Conservation (phyloP, 116 monocot genomes). For the Posidonia oceanica region DNA sequence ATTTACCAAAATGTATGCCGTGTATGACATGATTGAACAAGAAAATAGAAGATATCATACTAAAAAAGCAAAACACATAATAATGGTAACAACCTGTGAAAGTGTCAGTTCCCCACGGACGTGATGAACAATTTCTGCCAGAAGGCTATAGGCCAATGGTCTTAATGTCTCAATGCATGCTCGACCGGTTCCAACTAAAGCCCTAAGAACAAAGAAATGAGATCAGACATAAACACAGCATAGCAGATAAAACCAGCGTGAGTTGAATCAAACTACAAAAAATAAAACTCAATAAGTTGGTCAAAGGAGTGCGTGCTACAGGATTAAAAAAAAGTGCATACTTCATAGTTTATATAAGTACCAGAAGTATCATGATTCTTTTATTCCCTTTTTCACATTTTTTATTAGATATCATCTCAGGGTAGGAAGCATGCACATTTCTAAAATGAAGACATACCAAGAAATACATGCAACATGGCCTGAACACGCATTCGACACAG, state of each 20-base stretch:
- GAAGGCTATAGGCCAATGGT: conserved; percentile 93
- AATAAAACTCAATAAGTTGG: too few relatives aligned
- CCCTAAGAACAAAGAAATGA: conserved; percentile 29
- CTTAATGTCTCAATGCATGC: conserved; percentile 88
- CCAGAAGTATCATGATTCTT: too few relatives aligned
- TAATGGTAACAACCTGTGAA: conserved; percentile 48
- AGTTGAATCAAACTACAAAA: neutral
- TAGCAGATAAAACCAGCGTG: neutral
- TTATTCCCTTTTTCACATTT: too few relatives aligned
- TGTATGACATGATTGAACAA: neutral
- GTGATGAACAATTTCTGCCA: conserved; percentile 99
- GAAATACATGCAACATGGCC: too few relatives aligned
- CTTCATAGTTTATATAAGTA: too few relatives aligned
- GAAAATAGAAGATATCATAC: neutral
- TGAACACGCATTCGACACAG: too few relatives aligned
- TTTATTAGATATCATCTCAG: too few relatives aligned
- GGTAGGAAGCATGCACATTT: too few relatives aligned
- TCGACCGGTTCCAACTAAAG: conserved; percentile 87
- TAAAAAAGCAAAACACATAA: conserved; percentile 1
- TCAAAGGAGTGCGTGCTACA: too few relatives aligned
- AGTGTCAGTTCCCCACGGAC: conserved; percentile 84
- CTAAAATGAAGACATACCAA: too few relatives aligned
- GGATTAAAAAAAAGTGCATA: too few relatives aligned
- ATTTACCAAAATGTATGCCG: too few relatives aligned
- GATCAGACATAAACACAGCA: neutral